A percentile compares a stretch with the other conserved stretches of the same genome.
phyloP scores from a whole-genome alignment of 2,329 filamentous ascomycete species.

The Aspergillus viridinutans region DNA sequence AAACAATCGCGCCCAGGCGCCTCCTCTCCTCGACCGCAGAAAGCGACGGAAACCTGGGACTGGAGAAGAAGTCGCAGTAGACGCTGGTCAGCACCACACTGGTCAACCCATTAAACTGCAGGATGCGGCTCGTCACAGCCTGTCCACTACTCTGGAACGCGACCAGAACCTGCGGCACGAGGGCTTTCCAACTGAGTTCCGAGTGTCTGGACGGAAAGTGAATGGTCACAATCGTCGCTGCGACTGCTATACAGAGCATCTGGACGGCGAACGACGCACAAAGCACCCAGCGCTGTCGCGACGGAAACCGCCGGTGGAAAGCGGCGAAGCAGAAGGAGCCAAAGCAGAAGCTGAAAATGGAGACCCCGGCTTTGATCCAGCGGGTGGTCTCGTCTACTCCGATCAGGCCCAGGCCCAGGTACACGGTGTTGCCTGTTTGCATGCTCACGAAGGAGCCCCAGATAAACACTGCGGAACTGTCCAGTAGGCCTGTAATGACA shows the following conservation, averaged over 20 bases:
- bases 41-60: conserved; percentile 48
- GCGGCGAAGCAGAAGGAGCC: conserved; percentile 68
- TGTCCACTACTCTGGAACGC: conserved; percentile 77
- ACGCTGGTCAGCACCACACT: conserved; percentile 77
- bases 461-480: conserved; percentile 70
- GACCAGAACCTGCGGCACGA: conserved; percentile 64
- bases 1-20: conserved; percentile 47
- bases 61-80: conserved; percentile 75
- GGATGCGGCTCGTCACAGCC: conserved; percentile 66
- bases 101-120: conserved; percentile 67
- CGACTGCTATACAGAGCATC: conserved; percentile 46
- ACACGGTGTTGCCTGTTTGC: conserved; percentile 83
- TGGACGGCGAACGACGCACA: conserved; percentile 54
- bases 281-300: conserved; percentile 41
- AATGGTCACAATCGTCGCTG: conserved; percentile 53
- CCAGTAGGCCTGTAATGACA: conserved; percentile 70
- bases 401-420: conserved; percentile 67
- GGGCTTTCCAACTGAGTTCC: conserved; percentile 51
- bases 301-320: conserved; percentile 56
- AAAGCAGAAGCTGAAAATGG: conserved; percentile 65
- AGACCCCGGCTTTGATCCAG: conserved; percentile 69
- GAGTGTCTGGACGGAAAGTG: conserved; percentile 44
- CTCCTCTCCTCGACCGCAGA: conserved; percentile 49
- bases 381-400: conserved; percentile 51
- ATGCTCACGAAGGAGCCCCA: conserved; percentile 81